Percentiles rank a stretch among this genome's conserved stretches.
Evolutionary conservation across 2,329 filamentous ascomycete genomes (phyloP).

Genomic region (Ilyonectria robusta): DNA sequence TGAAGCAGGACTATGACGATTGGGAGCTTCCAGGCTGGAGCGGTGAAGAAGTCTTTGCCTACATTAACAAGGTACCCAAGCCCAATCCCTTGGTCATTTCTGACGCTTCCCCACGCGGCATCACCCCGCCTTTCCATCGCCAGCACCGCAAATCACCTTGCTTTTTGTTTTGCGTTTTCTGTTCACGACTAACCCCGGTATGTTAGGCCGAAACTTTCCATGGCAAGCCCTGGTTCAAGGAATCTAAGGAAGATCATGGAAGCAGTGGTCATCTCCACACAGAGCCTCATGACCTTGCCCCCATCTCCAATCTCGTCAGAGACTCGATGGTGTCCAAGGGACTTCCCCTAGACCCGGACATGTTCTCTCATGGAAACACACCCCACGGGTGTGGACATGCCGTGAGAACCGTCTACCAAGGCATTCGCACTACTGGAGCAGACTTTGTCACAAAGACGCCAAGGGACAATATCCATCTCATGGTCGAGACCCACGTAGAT

Average conservation of each 20-base stretch:
- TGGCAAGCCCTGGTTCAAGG: slow-evolving; percentile 69
- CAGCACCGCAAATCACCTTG: slow-evolving; percentile 1
- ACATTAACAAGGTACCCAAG: slow-evolving; percentile 65
- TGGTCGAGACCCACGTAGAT: slow-evolving; percentile 65
- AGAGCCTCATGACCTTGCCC: slow-evolving; percentile 71
- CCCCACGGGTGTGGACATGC: slow-evolving; percentile 70
- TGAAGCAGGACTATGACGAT: slow-evolving; percentile 66
- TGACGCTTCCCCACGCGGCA: neutral
- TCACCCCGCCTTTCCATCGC: neutral
- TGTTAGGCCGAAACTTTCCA: slow-evolving; percentile 69
- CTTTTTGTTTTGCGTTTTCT: neutral
- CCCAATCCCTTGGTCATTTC: neutral
- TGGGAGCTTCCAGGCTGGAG: slow-evolving; percentile 70
- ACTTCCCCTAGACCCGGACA: slow-evolving; percentile 68
- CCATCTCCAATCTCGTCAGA: slow-evolving; percentile 68
- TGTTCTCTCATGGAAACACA: slow-evolving; percentile 67
- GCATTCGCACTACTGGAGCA: slow-evolving; percentile 66
- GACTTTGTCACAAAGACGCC: slow-evolving; percentile 63
- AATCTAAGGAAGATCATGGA: slow-evolving; percentile 63
- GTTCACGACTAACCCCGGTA: slow-evolving; percentile 5
- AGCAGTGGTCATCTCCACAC: slow-evolving; percentile 66
- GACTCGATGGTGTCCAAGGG: slow-evolving; percentile 69
- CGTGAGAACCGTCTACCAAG: slow-evolving; percentile 66
- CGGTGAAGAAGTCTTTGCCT: slow-evolving; percentile 69
- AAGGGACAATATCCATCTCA: slow-evolving; percentile 61